Evolutionary conservation across 176 grass and related monocot genomes (phyloP).

Genomic region (Cenchrus fungigraminus): DNA sequence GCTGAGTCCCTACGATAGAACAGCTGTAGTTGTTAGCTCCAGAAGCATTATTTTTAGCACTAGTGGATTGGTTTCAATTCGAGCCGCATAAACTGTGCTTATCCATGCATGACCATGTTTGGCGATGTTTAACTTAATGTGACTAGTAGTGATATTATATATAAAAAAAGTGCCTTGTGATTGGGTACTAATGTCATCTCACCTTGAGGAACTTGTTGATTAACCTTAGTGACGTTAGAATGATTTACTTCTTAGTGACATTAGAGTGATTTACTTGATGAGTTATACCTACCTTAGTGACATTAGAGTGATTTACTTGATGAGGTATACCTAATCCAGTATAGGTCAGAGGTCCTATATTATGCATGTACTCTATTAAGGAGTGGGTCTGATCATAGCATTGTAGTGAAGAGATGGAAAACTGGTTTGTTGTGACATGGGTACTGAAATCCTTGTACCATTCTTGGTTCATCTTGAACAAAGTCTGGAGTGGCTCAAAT

Average conservation of each 20-base stretch:
- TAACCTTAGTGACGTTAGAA: not conserved
- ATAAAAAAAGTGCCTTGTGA: not conserved
- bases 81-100: not conserved
- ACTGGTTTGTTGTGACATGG: not conserved
- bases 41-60: not conserved
- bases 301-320: not conserved
- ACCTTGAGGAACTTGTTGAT: not conserved
- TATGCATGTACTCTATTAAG: not conserved
- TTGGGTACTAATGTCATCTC: not conserved
- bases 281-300: not conserved
- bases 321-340: not conserved
- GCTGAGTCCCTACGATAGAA: not conserved
- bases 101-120: not conserved
- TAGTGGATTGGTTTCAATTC: not conserved
- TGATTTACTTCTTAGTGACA: not conserved
- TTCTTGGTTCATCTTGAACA: not conserved
- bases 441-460: not conserved
- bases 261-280: not conserved
- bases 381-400: not conserved
- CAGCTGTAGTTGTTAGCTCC: not conserved
- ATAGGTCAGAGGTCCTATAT: not conserved
- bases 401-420: not conserved
- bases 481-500: not conserved
- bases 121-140: not conserved
- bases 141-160: too few relatives aligned